A percentile compares a stretch with the other conserved stretches of the same genome.
Evolutionary conservation across 805 yeast species (phyloP).

Genomic region (Teunomyces pallodes): DNA sequence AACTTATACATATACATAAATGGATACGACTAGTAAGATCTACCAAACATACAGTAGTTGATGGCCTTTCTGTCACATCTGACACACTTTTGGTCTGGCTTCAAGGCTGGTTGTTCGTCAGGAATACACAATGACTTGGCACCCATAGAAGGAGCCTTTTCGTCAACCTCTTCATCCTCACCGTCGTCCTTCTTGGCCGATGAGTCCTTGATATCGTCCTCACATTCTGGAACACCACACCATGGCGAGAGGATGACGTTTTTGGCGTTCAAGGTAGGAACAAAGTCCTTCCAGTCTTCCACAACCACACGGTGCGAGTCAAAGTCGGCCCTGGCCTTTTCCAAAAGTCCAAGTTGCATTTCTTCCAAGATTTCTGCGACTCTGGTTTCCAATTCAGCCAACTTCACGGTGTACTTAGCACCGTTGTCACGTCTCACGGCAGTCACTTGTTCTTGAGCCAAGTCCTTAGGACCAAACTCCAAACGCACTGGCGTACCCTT

Average conservation of each 20-base stretch:
- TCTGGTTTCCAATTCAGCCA: slow-evolving; percentile 61
- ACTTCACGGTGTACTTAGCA: slow-evolving; percentile 63
- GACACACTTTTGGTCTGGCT: slow-evolving; percentile 80
- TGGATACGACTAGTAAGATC: slow-evolving; percentile 66
- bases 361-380: slow-evolving; percentile 77
- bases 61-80: slow-evolving; percentile 76
- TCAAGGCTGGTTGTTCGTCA: slow-evolving; percentile 81
- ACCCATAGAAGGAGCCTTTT: slow-evolving; percentile 98
- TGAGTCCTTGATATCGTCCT: slow-evolving; percentile 92
- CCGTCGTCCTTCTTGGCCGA: slow-evolving; percentile 80
- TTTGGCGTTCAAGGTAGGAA: slow-evolving; percentile 86
- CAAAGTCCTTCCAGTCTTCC: slow-evolving; percentile 87
- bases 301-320: slow-evolving; percentile 83
- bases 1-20: background rate
- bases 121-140: slow-evolving; percentile 98
- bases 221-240: slow-evolving; percentile 95
- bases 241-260: slow-evolving; percentile 92
- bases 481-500: slow-evolving; percentile 93
- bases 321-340: slow-evolving; percentile 67
- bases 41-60: slow-evolving; percentile 92
- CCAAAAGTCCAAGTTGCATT: slow-evolving; percentile 73
- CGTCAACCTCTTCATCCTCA: slow-evolving; percentile 83
- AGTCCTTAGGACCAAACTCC: slow-evolving; percentile 96
- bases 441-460: slow-evolving; percentile 71
- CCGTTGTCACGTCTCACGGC: slow-evolving; percentile 94